Percentiles rank a stretch among this genome's conserved stretches.
Conservation (phyloP, 2,329 filamentous ascomycete species). For the Talaromyces sp. region DNA sequence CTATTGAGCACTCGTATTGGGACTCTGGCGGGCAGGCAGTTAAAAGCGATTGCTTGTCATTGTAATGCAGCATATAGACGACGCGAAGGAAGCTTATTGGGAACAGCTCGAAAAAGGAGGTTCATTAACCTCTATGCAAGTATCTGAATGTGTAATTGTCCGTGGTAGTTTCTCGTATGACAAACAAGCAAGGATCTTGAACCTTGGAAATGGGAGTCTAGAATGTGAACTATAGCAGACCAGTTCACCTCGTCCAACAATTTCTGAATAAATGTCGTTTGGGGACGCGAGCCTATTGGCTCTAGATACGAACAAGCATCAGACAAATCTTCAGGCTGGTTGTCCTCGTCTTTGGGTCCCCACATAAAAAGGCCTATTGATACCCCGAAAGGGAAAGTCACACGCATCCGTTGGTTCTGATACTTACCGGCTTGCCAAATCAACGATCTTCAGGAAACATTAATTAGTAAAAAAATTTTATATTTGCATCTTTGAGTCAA, state of each 20-base stretch:
- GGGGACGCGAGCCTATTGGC: background rate
- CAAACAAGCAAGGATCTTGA: background rate
- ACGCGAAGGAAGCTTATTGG: background rate
- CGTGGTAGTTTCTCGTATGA: background rate
- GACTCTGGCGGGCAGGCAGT: background rate
- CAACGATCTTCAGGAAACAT: background rate
- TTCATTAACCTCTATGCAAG: background rate
- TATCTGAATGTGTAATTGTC: background rate
- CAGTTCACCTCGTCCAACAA: background rate
- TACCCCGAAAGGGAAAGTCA: slow-evolving; percentile 4
- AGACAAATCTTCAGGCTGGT: slow-evolving; percentile 7
- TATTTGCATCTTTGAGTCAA: background rate
- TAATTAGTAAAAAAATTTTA: background rate
- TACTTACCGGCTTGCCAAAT: background rate
- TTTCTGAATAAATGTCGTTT: background rate
- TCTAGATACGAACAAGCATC: background rate
- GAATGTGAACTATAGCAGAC: background rate
- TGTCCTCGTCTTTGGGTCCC: background rate
- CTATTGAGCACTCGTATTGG: background rate
- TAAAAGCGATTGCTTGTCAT: background rate
- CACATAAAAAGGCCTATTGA: slow-evolving; percentile 9
- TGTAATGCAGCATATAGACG: background rate
- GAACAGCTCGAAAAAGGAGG: background rate
- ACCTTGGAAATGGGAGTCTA: background rate
- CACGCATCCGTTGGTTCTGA: background rate